A percentile compares a stretch with the other conserved stretches of the same genome.
phyloP scores from a whole-genome alignment of 2,329 filamentous ascomycete genomes.

The Aureobasidium sp. region DNA sequence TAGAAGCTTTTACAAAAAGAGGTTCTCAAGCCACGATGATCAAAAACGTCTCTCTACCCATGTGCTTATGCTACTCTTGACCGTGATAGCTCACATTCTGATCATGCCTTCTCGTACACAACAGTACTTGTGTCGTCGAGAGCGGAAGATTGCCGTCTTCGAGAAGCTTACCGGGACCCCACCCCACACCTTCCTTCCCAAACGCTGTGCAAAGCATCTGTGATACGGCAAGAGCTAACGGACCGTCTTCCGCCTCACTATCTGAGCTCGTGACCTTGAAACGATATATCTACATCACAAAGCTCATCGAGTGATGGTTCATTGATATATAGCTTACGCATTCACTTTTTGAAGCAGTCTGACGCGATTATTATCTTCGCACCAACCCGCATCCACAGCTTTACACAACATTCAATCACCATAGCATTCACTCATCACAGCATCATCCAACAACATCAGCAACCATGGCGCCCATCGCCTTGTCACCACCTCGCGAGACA shows the following conservation, averaged over 20 bases:
- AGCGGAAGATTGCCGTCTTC: neutral
- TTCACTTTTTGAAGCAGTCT: neutral
- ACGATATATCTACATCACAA: neutral
- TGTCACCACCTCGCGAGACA: constrained; percentile 16
- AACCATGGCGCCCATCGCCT: constrained; percentile 33
- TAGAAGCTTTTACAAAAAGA: neutral
- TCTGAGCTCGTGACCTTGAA: neutral
- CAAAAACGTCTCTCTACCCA: neutral
- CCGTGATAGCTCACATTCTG: neutral
- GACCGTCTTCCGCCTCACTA: constrained; percentile 2
- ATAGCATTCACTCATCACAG: constrained; percentile 24
- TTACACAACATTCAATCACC: constrained; percentile 8
- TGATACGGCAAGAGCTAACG: neutral
- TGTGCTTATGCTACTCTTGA: neutral
- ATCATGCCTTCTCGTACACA: no score
- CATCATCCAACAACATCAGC: constrained; percentile 17
- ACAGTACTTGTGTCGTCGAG: neutral
- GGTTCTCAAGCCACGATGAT: neutral
- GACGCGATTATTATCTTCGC: neutral
- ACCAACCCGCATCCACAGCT: neutral
- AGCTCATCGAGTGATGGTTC: neutral
- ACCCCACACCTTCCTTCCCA: neutral
- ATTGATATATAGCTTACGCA: neutral
- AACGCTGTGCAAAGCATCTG: neutral
- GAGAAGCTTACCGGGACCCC: neutral